Percentiles rank a stretch among this genome's conserved stretches.
Evolutionary conservation across 228 moss, liverwort and hornwort genomes (phyloP).

Genomic region (Sphagnum magellanicum): DNA sequence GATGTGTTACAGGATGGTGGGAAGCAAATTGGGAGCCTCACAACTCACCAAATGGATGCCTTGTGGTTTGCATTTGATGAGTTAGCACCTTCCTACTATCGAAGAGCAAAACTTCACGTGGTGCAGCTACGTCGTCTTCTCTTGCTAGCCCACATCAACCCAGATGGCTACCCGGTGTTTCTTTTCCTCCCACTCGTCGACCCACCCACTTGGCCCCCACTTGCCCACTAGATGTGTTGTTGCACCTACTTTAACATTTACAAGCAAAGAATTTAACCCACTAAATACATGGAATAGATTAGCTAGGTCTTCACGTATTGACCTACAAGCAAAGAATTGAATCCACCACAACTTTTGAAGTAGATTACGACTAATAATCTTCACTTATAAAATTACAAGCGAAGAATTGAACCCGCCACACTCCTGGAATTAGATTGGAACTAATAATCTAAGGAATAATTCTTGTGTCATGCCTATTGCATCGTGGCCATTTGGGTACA

Average conservation of each 20-base stretch:
- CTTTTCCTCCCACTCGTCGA: background rate
- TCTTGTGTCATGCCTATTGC: background rate
- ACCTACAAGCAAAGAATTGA: too few relatives aligned
- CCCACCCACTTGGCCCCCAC: background rate
- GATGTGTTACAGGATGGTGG: constrained; percentile 35
- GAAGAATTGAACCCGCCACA: too few relatives aligned
- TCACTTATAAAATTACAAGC: too few relatives aligned
- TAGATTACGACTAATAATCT: too few relatives aligned
- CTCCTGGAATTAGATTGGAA: background rate
- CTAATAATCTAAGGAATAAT: background rate
- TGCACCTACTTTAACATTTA: background rate
- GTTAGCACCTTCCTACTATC: constrained; percentile 66
- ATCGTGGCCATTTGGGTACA: constrained; percentile 4
- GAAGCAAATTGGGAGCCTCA: constrained; percentile 60
- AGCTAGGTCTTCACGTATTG: too few relatives aligned
- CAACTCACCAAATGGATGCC: constrained; percentile 81
- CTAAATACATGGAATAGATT: too few relatives aligned
- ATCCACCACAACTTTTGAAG: too few relatives aligned
- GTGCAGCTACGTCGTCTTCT: constrained; percentile 67
- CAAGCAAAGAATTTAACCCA: background rate
- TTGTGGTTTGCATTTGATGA: constrained; percentile 81
- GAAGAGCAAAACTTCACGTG: constrained; percentile 61
- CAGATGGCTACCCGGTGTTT: constrained; percentile 69
- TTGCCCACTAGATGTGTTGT: background rate
- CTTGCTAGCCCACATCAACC: constrained; percentile 67